phyloP scores from a whole-genome alignment of 768 basidiomycete genomes.

The Psilocybe azurescens region DNA sequence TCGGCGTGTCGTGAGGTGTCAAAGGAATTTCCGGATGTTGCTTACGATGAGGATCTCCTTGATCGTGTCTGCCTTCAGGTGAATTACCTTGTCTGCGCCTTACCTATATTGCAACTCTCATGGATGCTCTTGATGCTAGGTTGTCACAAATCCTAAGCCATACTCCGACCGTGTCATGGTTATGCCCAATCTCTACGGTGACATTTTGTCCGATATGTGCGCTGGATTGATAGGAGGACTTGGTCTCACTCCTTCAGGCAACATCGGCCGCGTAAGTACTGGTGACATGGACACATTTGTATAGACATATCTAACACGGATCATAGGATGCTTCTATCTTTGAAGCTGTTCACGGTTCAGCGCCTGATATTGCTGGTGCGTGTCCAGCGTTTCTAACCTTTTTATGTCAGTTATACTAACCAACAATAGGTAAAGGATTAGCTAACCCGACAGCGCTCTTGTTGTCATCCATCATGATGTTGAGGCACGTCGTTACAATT shows the following conservation, averaged over 20 bases:
- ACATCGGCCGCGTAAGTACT: constrained; percentile 85
- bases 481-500: constrained; percentile 63
- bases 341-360: constrained; percentile 98
- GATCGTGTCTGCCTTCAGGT: constrained; percentile 96
- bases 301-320: constrained; percentile 13
- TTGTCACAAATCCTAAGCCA: constrained; percentile 92
- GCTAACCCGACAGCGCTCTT: constrained; percentile 99
- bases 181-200: constrained; percentile 98
- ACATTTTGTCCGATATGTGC: constrained; percentile 97
- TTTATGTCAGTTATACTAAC: constrained; percentile 3
- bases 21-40: constrained; percentile 91
- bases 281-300: constrained; percentile 3
- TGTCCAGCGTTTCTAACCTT: constrained; percentile 17
- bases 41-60: constrained; percentile 96
- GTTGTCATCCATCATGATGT: constrained; percentile 96
- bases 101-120: background rate
- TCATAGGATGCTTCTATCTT: constrained; percentile 95
- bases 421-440: constrained; percentile 75
- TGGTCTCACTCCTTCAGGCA: constrained; percentile 96
- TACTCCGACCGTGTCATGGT: constrained; percentile 99
- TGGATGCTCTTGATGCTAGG: constrained; percentile 40
- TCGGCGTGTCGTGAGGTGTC: constrained; percentile 96
- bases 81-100: constrained; percentile 20
- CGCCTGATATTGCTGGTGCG: constrained; percentile 96
- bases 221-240: constrained; percentile 98